These are phyloP conservation scores for Phytophthora citrophthora DNA, from an alignment of 352 stramenopile genomes.

Conservation along the genomic window DNA sequence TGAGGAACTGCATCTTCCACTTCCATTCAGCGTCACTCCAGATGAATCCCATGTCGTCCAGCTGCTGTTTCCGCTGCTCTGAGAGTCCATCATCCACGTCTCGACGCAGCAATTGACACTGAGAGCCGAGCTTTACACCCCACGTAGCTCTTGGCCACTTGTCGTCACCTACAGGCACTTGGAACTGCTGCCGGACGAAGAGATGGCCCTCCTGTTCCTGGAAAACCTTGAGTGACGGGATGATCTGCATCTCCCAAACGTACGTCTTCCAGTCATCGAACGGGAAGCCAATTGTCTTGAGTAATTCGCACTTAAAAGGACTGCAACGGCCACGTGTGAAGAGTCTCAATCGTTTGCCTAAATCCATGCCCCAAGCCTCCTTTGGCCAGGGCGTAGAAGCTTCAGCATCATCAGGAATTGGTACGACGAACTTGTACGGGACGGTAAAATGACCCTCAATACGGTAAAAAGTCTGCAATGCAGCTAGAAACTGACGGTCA, in stretches of 20 bases:
- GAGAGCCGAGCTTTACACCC: conserved; percentile 89
- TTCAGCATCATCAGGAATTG: conserved; percentile 11
- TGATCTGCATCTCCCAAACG: conserved; percentile 73
- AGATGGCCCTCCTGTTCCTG: conserved; percentile 91
- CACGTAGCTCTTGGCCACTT: conserved; percentile 88
- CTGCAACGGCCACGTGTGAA: conserved; percentile 66
- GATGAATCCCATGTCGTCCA: conserved; percentile 73
- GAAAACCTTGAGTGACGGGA: conserved; percentile 81
- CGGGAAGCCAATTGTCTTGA: conserved; percentile 71
- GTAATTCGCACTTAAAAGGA: conserved; percentile 61
- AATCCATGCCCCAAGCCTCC: conserved; percentile 53
- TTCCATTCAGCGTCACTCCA: conserved; percentile 79
- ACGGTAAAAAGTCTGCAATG: conserved; percentile 57
- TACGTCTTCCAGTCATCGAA: conserved; percentile 75
- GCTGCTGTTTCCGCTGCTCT: conserved; percentile 43
- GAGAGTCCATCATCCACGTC: conserved; percentile 31
- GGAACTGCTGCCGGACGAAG: conserved; percentile 91
- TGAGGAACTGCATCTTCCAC: conserved; percentile 63
- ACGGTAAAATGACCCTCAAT: conserved; percentile 78
- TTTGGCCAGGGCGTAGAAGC: conserved; percentile 43
- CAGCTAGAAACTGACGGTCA: conserved; percentile 60
- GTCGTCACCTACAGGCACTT: conserved; percentile 70
- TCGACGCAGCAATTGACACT: conserved; percentile 90
- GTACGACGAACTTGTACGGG: conserved; percentile 63
- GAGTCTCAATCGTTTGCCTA: conserved; percentile 58